These are phyloP conservation scores for Erythrophleum ivorense DNA, from an alignment of 331 rosid genomes.

Conservation along the genomic window DNA sequence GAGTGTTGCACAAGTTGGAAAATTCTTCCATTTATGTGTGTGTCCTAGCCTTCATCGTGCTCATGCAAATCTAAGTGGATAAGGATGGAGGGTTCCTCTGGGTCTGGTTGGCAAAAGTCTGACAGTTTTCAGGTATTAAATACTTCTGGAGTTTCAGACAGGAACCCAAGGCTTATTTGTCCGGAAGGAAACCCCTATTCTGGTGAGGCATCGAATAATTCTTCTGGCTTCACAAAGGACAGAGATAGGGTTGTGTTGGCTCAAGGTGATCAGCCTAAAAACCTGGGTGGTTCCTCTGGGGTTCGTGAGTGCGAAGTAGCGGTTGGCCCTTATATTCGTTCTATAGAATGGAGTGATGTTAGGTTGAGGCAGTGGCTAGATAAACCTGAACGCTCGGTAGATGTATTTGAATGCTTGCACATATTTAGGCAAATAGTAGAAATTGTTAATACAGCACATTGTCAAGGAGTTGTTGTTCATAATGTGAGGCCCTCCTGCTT, in stretches of 20 bases:
- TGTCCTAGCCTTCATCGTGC: slow-evolving; percentile 30
- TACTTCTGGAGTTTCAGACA: slow-evolving; percentile 61
- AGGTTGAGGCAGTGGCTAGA: slow-evolving; percentile 98
- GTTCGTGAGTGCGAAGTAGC: slow-evolving; percentile 61
- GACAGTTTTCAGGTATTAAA: slow-evolving; percentile 62
- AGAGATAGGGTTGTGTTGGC: slow-evolving; percentile 54
- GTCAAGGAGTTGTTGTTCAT: slow-evolving; percentile 88
- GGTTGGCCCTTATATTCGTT: slow-evolving; percentile 59
- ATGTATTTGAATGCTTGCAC: slow-evolving; percentile 79
- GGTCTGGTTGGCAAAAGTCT: slow-evolving; percentile 62
- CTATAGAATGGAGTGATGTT: slow-evolving; percentile 73
- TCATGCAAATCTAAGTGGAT: slow-evolving; percentile 70
- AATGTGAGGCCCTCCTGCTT: slow-evolving; percentile 95
- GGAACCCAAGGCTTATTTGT: slow-evolving; percentile 51
- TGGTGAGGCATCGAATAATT: slow-evolving; percentile 57
- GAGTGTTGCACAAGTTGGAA: slow-evolving; percentile 45
- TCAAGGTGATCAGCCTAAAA: slow-evolving; percentile 48
- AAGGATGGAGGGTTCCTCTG: slow-evolving; percentile 79
- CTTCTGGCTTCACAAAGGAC: slow-evolving; percentile 50
- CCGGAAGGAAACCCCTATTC: slow-evolving; percentile 48
- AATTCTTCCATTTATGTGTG: slow-evolving; percentile 42
- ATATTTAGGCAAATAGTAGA: slow-evolving; percentile 87
- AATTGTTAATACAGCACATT: slow-evolving; percentile 75
- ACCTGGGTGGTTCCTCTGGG: slow-evolving; percentile 62
- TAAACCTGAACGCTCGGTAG: slow-evolving; percentile 69